phyloP scores from a whole-genome alignment of 208 protist genomes.

The Phytomonas sp. region DNA sequence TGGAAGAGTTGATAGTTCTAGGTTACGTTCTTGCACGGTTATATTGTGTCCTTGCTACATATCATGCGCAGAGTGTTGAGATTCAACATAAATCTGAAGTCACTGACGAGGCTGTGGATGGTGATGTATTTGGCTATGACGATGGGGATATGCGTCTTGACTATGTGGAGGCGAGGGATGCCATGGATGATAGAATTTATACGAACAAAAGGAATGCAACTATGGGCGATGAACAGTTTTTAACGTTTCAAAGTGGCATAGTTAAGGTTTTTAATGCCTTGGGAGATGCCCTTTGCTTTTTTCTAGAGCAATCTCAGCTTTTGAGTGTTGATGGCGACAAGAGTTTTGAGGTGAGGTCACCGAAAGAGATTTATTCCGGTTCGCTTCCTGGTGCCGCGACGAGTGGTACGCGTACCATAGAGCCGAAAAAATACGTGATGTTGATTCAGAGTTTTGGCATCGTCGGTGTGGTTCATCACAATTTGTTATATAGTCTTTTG shows the following conservation, averaged over 20 bases:
- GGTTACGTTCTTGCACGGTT: conserved; percentile 20
- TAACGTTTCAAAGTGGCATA: not conserved
- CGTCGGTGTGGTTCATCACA: conserved; percentile 21
- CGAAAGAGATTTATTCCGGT: not conserved
- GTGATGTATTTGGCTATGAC: not conserved
- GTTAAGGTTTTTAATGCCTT: not conserved
- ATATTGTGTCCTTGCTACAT: not conserved
- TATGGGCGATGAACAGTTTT: not conserved
- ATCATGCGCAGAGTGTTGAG: not conserved
- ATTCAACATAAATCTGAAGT: not conserved
- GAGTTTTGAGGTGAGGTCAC: not conserved
- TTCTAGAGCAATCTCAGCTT: not conserved
- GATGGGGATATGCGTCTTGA: not conserved
- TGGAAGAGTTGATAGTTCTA: conserved; percentile 4
- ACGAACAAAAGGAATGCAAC: not conserved
- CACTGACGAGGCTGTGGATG: not conserved
- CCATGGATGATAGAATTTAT: not conserved
- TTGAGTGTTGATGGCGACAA: not conserved
- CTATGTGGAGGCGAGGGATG: not conserved
- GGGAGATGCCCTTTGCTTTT: not conserved
- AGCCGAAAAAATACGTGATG: conserved; percentile 64
- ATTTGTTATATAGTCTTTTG: conserved; percentile 60
- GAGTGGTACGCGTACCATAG: conserved; percentile 9
- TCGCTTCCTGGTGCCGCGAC: not conserved
- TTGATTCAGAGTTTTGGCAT: conserved; percentile 70